Base-by-base conservation (phyloP, 179 eudicot species). In the Drosera spatulata region DNA sequence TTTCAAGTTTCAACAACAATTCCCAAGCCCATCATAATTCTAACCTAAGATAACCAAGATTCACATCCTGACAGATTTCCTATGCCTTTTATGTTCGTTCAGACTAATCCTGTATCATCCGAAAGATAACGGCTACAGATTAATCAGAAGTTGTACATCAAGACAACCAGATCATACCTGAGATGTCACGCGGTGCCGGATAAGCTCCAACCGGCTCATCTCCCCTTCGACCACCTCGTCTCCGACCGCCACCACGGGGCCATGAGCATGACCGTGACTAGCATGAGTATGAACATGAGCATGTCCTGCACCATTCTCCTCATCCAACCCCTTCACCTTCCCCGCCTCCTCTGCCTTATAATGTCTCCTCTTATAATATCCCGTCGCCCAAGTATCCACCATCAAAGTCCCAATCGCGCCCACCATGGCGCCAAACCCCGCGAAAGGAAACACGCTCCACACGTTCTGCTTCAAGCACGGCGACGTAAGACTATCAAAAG, bases 151-250 rank as follows among this genome's bases (percentile, higher is more conserved):
- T 1, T 22, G 33, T 22, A 22, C 33, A 22, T 22, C 33, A 22
- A 22, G 33, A 22, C 33, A 1, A 22, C 33, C 33, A 22, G 0
- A 22, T 22, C 33, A 58, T 55, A 76, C 80, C 73, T 76, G 76
- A 58, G 80, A 70, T n/a, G 80, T 76, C n/a, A 76, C 68, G 37
- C 80, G 80, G 64, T 76, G 80, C 50, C 73, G 61, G 58, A 76
- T 61, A 12, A 76, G 73, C 1, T 76, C 71, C 41, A 76, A 69
- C 37, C 55, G 60, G 50, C 53, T 59, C 9, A 56, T 42, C 4
- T 65, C 63, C 43, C 44, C 59, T n/a, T 48, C 56, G 8, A 4
- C 56, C 13, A 33, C 69, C 22, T 52, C 61, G 41, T 52, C 45
- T 1, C 56, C 59, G 8, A 22, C 33, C 0, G 33, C 33, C 1